Conservation (phyloP, 2,329 filamentous ascomycete species). For the Aspergillus aculeatus region DNA sequence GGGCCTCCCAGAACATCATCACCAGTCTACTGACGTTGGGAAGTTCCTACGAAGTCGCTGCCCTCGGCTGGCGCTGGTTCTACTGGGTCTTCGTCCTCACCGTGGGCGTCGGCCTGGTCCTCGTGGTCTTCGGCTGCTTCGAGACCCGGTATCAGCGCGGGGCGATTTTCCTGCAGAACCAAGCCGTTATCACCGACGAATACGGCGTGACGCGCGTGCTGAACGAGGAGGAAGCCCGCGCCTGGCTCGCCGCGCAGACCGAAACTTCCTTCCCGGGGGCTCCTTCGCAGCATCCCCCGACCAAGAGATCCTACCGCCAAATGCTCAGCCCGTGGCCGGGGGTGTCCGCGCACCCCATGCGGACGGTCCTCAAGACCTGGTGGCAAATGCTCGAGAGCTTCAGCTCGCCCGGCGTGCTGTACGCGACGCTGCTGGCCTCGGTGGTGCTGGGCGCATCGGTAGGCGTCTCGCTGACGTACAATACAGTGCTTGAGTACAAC, state of each 20-base stretch:
- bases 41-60: slow-evolving; percentile 36
- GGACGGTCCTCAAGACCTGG: slow-evolving; percentile 15
- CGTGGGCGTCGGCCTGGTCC: slow-evolving; percentile 35
- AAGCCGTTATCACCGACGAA: slow-evolving; percentile 40
- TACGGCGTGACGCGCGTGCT: slow-evolving; percentile 41
- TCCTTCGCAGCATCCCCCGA: background rate
- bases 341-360: slow-evolving; percentile 15
- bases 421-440: slow-evolving; percentile 38
- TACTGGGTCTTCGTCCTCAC: slow-evolving; percentile 44
- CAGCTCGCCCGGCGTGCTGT: slow-evolving; percentile 40
- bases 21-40: slow-evolving; percentile 34
- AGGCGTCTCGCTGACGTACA: slow-evolving; percentile 41
- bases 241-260: slow-evolving; percentile 1
- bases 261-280: background rate
- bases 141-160: slow-evolving; percentile 43
- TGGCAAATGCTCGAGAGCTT: slow-evolving; percentile 26
- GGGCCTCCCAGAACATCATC: slow-evolving; percentile 40
- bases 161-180: slow-evolving; percentile 33
- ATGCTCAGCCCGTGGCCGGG: slow-evolving; percentile 32
- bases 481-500: slow-evolving; percentile 33
- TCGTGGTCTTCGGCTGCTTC: slow-evolving; percentile 41
- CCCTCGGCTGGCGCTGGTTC: slow-evolving; percentile 43
- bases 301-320: slow-evolving; percentile 20
- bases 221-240: slow-evolving; percentile 29
- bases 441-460: slow-evolving; percentile 40